phyloP scores from a whole-genome alignment of 2,329 filamentous ascomycete genomes.

The Aspergillus niger region DNA sequence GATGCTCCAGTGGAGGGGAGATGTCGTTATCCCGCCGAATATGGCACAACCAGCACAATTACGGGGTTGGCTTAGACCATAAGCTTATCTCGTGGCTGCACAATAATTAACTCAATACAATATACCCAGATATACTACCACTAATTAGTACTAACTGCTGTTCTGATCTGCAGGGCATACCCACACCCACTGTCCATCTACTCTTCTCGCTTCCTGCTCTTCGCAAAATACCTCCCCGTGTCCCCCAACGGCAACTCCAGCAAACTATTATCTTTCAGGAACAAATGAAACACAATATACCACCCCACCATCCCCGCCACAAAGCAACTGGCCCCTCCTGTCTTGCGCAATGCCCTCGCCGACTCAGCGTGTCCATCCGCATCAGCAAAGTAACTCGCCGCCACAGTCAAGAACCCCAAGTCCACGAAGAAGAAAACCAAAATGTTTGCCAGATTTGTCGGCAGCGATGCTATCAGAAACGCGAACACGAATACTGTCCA shows the following conservation, averaged over 20 bases:
- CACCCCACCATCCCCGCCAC: slow-evolving; percentile 50
- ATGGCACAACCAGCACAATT: background rate
- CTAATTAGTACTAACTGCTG: background rate
- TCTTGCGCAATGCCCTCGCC: slow-evolving; percentile 44
- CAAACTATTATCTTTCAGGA: slow-evolving; percentile 44
- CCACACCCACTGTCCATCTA: background rate
- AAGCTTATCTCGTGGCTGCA: background rate
- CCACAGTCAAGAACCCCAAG: slow-evolving; percentile 47
- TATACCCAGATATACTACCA: background rate
- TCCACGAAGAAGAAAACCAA: slow-evolving; percentile 53
- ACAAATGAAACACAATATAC: slow-evolving; percentile 48
- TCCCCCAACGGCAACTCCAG: slow-evolving; percentile 47
- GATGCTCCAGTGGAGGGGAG: slow-evolving; percentile 6
- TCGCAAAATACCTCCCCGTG: slow-evolving; percentile 44
- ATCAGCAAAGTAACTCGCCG: slow-evolving; percentile 49
- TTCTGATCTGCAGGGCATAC: background rate
- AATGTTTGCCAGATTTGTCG: slow-evolving; percentile 52
- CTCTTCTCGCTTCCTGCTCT: slow-evolving; percentile 23
- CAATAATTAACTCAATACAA: background rate
- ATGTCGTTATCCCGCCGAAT: slow-evolving; percentile 24
- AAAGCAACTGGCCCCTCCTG: slow-evolving; percentile 52
- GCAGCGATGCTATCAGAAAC: slow-evolving; percentile 50
- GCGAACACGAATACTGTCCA: slow-evolving; percentile 53
- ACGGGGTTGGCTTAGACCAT: background rate
- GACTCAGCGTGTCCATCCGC: slow-evolving; percentile 45